These are phyloP conservation scores for Meyerozyma athensensis DNA, from an alignment of 1,139 yeast species.

Conservation along the genomic window DNA sequence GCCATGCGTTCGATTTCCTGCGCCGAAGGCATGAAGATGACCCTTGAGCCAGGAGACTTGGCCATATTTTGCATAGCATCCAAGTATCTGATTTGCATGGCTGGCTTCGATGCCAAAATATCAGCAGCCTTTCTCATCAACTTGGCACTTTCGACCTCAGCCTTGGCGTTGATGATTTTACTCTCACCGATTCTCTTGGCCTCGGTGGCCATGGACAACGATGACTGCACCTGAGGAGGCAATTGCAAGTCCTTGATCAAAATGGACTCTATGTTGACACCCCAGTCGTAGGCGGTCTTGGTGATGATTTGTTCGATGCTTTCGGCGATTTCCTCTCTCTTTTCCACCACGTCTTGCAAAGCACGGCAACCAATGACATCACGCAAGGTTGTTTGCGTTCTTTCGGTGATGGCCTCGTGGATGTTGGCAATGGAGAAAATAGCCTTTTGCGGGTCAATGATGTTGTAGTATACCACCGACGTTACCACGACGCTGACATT, in stretches of 20 bases:
- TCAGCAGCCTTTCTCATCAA: conserved; percentile 79
- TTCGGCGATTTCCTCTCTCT: conserved; percentile 68
- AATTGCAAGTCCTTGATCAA: conserved; percentile 64
- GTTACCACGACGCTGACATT: conserved; percentile 60
- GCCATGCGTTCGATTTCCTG: conserved; percentile 38
- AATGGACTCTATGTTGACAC: conserved; percentile 65
- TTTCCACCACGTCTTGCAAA: conserved; percentile 71
- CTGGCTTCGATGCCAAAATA: conserved; percentile 69
- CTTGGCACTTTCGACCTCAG: conserved; percentile 74
- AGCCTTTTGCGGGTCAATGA: conserved; percentile 67
- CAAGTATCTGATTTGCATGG: conserved; percentile 75
- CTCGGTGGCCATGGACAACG: conserved; percentile 72
- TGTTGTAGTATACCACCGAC: conserved; percentile 65
- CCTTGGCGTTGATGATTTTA: conserved; percentile 70
- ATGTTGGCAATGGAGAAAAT: conserved; percentile 55
- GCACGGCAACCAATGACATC: conserved; percentile 67
- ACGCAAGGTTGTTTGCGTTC: conserved; percentile 72
- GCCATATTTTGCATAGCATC: conserved; percentile 83
- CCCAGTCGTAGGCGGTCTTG: conserved; percentile 68
- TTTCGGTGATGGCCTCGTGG: conserved; percentile 56
- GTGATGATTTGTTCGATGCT: conserved; percentile 60
- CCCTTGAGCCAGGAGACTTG: conserved; percentile 55
- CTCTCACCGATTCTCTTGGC: conserved; percentile 75
- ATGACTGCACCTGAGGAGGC: conserved; percentile 53
- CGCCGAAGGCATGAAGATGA: conserved; percentile 67